phyloP scores from a whole-genome alignment of 306 rosid genomes.

The Prosopis cineraria region DNA sequence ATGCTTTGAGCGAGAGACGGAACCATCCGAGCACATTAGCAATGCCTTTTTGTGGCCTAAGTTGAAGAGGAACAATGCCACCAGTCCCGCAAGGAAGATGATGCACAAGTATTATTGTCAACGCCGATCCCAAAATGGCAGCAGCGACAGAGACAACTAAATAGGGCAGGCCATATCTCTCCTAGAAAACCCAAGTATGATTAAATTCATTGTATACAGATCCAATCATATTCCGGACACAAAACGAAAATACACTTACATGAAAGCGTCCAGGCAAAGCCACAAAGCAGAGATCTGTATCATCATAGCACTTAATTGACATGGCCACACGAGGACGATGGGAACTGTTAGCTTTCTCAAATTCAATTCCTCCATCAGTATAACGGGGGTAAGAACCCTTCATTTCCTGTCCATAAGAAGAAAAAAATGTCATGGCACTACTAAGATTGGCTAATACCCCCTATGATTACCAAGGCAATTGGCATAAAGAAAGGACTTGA shows the following conservation, averaged over 20 bases:
- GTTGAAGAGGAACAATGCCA: too few relatives aligned
- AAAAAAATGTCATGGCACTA: slow-evolving; percentile 4
- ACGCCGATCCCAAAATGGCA: too few relatives aligned
- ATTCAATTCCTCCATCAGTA: slow-evolving; percentile 71
- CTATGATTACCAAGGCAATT: too few relatives aligned
- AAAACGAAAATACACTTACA: slow-evolving; percentile 46
- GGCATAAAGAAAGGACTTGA: too few relatives aligned
- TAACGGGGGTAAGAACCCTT: slow-evolving; percentile 74
- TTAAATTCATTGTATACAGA: not conserved
- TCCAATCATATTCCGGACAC: not conserved
- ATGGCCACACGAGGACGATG: slow-evolving; percentile 90
- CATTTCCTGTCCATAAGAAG: slow-evolving; percentile 63
- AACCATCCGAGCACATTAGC: too few relatives aligned
- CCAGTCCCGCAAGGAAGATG: too few relatives aligned
- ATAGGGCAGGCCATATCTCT: slow-evolving; percentile 92
- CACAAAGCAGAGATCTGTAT: slow-evolving; percentile 86
- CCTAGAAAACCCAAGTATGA: slow-evolving; percentile 52
- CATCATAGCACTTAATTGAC: slow-evolving; percentile 90
- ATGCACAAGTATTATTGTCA: too few relatives aligned
- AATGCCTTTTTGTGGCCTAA: too few relatives aligned
- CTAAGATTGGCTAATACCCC: slow-evolving; percentile 5
- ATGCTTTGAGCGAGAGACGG: too few relatives aligned
- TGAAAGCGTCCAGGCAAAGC: slow-evolving; percentile 93
- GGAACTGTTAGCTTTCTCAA: slow-evolving; percentile 89
- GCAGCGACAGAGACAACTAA: too few relatives aligned